These are phyloP conservation scores for Ramaria rubella DNA, from an alignment of 768 basidiomycete genomes.

Conservation along the genomic window DNA sequence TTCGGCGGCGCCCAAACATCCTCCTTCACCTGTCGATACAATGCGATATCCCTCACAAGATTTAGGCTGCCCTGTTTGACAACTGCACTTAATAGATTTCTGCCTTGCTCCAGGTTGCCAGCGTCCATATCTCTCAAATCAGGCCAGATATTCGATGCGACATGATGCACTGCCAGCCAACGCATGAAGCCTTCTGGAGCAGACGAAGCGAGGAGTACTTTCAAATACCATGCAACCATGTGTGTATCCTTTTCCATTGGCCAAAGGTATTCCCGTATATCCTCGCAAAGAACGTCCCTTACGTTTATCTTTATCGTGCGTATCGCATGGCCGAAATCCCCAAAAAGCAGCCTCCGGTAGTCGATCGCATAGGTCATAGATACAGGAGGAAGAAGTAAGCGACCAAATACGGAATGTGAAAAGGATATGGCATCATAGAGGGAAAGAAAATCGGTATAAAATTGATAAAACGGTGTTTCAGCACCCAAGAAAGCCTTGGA, in stretches of 20 bases:
- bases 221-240: slow-evolving; percentile 57
- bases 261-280: slow-evolving; percentile 58
- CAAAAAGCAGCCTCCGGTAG: slow-evolving; percentile 81
- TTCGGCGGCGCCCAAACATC: slow-evolving; percentile 38
- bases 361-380: slow-evolving; percentile 73
- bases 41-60: slow-evolving; percentile 46
- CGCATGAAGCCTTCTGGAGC: slow-evolving; percentile 56
- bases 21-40: slow-evolving; percentile 47
- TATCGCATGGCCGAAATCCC: slow-evolving; percentile 63
- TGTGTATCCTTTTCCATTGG: slow-evolving; percentile 60
- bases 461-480: slow-evolving; percentile 82
- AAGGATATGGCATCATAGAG: slow-evolving; percentile 93
- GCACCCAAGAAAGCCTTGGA: slow-evolving; percentile 55
- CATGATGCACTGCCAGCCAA: slow-evolving; percentile 69
- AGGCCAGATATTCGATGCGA: slow-evolving; percentile 69
- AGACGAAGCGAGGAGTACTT: slow-evolving; percentile 38
- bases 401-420: slow-evolving; percentile 66
- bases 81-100: slow-evolving; percentile 46
- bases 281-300: slow-evolving; percentile 45
- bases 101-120: slow-evolving; percentile 30
- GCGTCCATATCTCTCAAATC: slow-evolving; percentile 36
- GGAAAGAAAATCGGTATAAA: slow-evolving; percentile 84
- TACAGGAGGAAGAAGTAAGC: slow-evolving; percentile 68
- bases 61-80: slow-evolving; percentile 42
- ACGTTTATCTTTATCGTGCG: slow-evolving; percentile 49